Evolutionary conservation across 2,329 filamentous ascomycete genomes (phyloP).

Genomic region (Bisporella sp.): DNA sequence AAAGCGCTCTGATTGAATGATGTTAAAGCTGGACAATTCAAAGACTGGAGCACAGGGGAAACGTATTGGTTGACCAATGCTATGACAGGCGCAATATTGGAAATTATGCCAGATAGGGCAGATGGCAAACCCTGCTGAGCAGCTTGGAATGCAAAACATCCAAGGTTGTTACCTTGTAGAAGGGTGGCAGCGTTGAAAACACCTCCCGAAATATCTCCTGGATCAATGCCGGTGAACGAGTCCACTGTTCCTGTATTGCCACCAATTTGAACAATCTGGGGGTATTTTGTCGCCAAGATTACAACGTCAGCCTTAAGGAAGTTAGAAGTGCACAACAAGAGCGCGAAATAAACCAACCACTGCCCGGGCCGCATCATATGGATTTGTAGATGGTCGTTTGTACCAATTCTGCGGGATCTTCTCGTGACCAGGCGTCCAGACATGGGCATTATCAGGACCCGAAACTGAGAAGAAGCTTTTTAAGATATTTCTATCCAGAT

Average conservation of each 20-base stretch:
- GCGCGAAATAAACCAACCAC: no score
- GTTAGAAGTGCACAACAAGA: slow-evolving; percentile 16
- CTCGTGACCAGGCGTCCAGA: slow-evolving; percentile 12
- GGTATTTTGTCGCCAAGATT: slow-evolving; percentile 31
- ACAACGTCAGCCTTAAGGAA: slow-evolving; percentile 32
- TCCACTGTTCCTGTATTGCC: slow-evolving; percentile 46
- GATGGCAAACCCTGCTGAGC: slow-evolving; percentile 24
- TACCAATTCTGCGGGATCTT: slow-evolving; percentile 17
- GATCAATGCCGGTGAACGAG: slow-evolving; percentile 41
- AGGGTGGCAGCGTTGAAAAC: slow-evolving; percentile 36
- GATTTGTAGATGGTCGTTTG: slow-evolving; percentile 27
- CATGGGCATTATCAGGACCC: slow-evolving; percentile 10
- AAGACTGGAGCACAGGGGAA: no score
- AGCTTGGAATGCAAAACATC: slow-evolving; percentile 36
- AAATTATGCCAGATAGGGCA: no score
- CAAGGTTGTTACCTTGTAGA: slow-evolving; percentile 39
- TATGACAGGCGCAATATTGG: no score
- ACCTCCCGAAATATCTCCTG: slow-evolving; percentile 36
- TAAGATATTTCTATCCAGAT: slow-evolving; percentile 29
- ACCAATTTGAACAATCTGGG: slow-evolving; percentile 38
- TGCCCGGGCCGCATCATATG: slow-evolving; percentile 10
- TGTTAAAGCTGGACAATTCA: no score
- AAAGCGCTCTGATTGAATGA: no score
- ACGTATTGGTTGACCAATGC: no score
- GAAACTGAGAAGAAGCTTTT: slow-evolving; percentile 25